These are phyloP conservation scores for Sanghuangporus baumii DNA, from an alignment of 1,284 basidiomycete species.

Conservation along the genomic window DNA sequence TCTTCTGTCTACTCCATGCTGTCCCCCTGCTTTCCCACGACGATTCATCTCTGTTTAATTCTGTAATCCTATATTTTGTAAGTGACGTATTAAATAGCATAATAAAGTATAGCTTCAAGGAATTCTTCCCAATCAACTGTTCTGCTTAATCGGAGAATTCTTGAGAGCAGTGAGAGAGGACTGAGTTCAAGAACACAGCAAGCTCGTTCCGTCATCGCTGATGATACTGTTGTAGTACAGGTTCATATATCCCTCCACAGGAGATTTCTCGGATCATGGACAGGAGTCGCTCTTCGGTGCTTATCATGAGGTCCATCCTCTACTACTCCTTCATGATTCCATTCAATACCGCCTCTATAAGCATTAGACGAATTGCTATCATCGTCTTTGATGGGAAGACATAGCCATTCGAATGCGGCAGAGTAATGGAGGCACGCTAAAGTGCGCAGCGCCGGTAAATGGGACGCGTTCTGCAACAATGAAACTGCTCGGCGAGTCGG, in stretches of 20 bases:
- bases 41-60: too few relatives aligned
- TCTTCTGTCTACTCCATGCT: too few relatives aligned
- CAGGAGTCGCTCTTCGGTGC: conserved; percentile 1
- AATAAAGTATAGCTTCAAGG: too few relatives aligned
- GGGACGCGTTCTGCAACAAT: not conserved
- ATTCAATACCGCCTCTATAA: not conserved
- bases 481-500: conserved; percentile 2
- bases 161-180: too few relatives aligned
- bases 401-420: conserved; percentile 11
- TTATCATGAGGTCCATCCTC: not conserved
- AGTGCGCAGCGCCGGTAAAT: conserved; percentile 4
- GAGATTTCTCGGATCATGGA: conserved; percentile 11
- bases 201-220: too few relatives aligned
- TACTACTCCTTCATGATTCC: not conserved
- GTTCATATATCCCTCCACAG: conserved; percentile 7
- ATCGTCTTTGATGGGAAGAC: conserved; percentile 9
- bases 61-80: too few relatives aligned
- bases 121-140: too few relatives aligned
- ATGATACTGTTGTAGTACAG: not conserved
- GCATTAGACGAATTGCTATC: not conserved
- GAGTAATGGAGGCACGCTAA: conserved; percentile 12
- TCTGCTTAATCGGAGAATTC: too few relatives aligned
- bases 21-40: too few relatives aligned
- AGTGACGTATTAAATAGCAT: too few relatives aligned
- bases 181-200: too few relatives aligned